Evolutionary conservation across 2,329 filamentous ascomycete genomes (phyloP), one percentile per base, ranked within the genome.

Genomic region (Zasmidium angulare): DNA sequence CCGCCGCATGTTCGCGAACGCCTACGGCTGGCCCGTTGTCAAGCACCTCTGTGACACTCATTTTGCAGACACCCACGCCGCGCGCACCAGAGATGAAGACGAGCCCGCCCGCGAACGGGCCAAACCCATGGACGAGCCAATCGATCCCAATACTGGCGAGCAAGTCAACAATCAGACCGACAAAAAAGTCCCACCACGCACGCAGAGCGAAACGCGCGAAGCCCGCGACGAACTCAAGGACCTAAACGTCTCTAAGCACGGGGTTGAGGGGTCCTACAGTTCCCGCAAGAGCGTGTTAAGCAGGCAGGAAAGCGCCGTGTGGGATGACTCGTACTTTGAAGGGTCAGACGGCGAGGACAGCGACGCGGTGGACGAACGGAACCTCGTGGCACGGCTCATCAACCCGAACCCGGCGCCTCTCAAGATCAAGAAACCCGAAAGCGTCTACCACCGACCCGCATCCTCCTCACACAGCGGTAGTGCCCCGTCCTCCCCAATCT

Each of bases 31-130:
- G 95, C 95, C 95, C 0, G 95, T 99, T 0, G 81, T 98, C 52
- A 93, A 97, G 76, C 95, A 99, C 76, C 78, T 98, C 20, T 93
- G 95, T 54, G 93, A 98, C 69, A 92, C 91, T 0, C 95, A 99
- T 76, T 99, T 99, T 72, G 89, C 87, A 55, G 89, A 96, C 71
- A 87, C 86, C 0, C 84, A 84, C 50, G 77, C 82, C 1, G 87
- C 89, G 0, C 81, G 82, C 17, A 86, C 84, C 0, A 81, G 85
- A 1, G 89, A 93, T 68, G 85, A 89, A 51, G 76, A 88, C 29
- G 88, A 91, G 72, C 77, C 81, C 46, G 82, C 80, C n/a, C 74
- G 76, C 0, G 92, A 96, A 69, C 84, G 89, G 11, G 90, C 91
- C 0, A 85, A 87, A 64, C 80, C 70, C 2, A 61, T 69, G 80